Conservation (phyloP, 208 protist genomes). For the Trypanosoma platydactyli region DNA sequence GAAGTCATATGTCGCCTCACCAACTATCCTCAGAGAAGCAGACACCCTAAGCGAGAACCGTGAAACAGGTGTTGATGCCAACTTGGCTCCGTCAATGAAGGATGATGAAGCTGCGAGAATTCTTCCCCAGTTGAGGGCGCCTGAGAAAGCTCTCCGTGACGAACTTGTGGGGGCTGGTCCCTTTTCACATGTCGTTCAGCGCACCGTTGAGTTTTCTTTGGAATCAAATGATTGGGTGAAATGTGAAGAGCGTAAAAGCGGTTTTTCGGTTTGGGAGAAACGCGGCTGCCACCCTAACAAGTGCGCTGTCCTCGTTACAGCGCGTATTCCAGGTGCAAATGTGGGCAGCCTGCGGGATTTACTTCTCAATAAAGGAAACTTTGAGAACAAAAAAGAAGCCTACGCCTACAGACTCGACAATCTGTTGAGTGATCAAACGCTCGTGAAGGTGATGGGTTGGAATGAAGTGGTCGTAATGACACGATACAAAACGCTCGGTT, state of each 20-base stretch:
- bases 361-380: constrained; percentile 43
- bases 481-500: constrained; percentile 27
- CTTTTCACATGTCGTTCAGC: constrained; percentile 18
- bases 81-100: background rate
- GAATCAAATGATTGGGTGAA: constrained; percentile 15
- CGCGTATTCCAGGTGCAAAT: constrained; percentile 47
- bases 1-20: background rate
- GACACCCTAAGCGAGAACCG: background rate
- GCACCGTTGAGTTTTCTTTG: constrained; percentile 7
- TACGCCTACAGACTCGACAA: constrained; percentile 39
- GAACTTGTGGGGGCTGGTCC: constrained; percentile 15
- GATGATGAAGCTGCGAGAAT: background rate
- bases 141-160: constrained; percentile 9
- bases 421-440: constrained; percentile 15
- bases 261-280: constrained; percentile 19
- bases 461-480: constrained; percentile 43
- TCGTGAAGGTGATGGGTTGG: constrained; percentile 34
- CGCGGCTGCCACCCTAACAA: constrained; percentile 22
- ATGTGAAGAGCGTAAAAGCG: constrained; percentile 2
- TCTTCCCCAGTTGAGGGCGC: background rate
- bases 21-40: background rate
- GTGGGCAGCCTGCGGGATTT: constrained; percentile 44
- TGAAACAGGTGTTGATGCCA: background rate
- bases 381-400: constrained; percentile 30
- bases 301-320: constrained; percentile 27